Base-by-base conservation (phyloP, 208 protist species). In the Trichomonas vaginalis region DNA sequence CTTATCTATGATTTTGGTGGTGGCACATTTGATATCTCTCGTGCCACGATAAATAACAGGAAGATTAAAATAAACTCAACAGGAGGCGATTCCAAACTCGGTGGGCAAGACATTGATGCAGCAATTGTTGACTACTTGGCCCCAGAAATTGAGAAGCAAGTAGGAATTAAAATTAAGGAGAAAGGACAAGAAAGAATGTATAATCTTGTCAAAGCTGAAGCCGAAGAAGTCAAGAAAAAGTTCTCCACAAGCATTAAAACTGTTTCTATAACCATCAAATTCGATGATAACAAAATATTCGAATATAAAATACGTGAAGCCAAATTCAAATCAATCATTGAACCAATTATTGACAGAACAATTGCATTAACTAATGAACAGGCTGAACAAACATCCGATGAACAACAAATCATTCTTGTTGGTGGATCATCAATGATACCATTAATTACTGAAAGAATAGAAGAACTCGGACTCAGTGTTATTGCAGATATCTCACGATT, bases 31-130 rank as follows among this genome's bases (percentile, higher is more conserved):
- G 97, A 98, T 98, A 99, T 99, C 82, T 99, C 99, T 88, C 97
- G 99, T 96, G 98, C 99, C 80, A 98, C 98, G 51, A 99, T 99
- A 96, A 99, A 99, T 47, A 98, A 98, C 10, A 49, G 90, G 40
- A 96, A 95, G 45, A 95, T 96, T 83, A 80, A 97, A 97, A 99
- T 99, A 49, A 98, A 99, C 97, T 98, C 99, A 42, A 99, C 99
- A 61, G 98, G 97, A 92, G 99, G 99, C 95, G 98, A 99, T 97
- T 99, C 99, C 42, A 99, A 99, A 96, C 97, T 99, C 42, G 99
- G 99, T 95, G 99, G 99, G 95, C 99, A 99, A 97, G 99, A 97
- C 96, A 97, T 97, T 96, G 97, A 97, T 97, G 99, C 98, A 97
- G 97, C 98, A 96, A 96, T 99, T 27, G 98, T 99, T 49, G 97